These are phyloP conservation scores for Berberis thunbergii DNA, from an alignment of 164 flowering plant genomes.

Conservation along the genomic window DNA sequence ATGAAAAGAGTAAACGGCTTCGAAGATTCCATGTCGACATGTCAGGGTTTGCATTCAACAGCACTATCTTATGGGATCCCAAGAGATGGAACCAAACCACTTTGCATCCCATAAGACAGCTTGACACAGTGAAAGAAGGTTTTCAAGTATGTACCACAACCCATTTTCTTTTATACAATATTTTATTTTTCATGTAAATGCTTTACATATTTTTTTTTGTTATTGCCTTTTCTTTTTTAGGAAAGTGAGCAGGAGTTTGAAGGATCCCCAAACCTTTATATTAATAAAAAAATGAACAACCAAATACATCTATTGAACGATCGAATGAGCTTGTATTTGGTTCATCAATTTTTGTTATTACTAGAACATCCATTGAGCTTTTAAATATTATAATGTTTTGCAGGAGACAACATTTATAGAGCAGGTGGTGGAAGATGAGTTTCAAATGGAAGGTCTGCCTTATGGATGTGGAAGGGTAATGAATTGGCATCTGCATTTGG, in stretches of 20 bases:
- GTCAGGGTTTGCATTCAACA: conserved; percentile 99
- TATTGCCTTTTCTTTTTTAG: background rate
- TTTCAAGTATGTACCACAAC: conserved; percentile 50
- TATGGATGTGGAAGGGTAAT: conserved; percentile 53
- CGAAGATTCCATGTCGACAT: conserved; percentile 95
- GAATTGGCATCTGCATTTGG: conserved; percentile 97
- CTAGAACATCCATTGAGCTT: background rate
- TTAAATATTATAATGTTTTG: conserved; percentile 1
- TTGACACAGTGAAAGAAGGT: conserved; percentile 87
- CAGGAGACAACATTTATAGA: conserved; percentile 89
- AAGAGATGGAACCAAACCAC: conserved; percentile 72
- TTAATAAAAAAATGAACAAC: background rate
- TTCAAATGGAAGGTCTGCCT: conserved; percentile 79
- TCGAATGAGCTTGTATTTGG: too few relatives aligned
- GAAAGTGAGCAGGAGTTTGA: too few relatives aligned
- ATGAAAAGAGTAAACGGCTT: conserved; percentile 85
- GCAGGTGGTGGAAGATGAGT: conserved; percentile 90
- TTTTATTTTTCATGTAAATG: background rate
- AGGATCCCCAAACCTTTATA: background rate
- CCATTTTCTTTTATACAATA: background rate
- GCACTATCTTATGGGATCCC: conserved; percentile 91
- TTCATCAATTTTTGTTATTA: background rate
- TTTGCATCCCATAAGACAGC: conserved; percentile 53
- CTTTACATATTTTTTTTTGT: background rate
- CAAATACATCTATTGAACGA: too few relatives aligned